Evolutionary conservation across 2,329 filamentous ascomycete species (phyloP).

Genomic region (Penicillium sp.): DNA sequence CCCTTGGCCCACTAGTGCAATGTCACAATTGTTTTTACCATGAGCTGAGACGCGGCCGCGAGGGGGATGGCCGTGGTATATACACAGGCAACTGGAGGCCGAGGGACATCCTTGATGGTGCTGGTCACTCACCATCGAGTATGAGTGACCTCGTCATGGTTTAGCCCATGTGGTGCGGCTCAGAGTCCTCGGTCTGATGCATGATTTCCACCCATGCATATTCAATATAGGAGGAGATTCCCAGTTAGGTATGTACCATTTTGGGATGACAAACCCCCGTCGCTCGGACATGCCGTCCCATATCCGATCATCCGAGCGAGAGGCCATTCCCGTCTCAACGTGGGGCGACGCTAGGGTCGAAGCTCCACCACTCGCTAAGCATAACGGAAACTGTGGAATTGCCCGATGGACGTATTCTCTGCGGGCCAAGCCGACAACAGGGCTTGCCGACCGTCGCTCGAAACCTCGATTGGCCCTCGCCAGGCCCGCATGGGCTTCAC

Average conservation of each 20-base stretch:
- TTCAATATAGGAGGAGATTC: too few relatives aligned
- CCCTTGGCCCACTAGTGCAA: background rate
- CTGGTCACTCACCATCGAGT: too few relatives aligned
- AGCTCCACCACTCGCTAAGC: slow-evolving; percentile 20
- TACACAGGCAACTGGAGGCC: background rate
- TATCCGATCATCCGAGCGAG: slow-evolving; percentile 18
- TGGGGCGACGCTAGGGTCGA: slow-evolving; percentile 9
- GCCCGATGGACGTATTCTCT: slow-evolving; percentile 12
- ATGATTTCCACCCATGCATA: too few relatives aligned
- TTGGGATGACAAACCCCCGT: background rate
- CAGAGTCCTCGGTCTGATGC: too few relatives aligned
- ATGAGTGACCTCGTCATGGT: too few relatives aligned
- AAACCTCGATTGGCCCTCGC: background rate
- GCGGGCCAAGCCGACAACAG: slow-evolving; percentile 18
- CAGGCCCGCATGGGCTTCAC: too few relatives aligned
- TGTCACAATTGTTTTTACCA: too few relatives aligned
- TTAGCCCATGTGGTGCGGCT: too few relatives aligned
- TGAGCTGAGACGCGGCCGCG: background rate
- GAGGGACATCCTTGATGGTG: too few relatives aligned
- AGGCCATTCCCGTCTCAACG: slow-evolving; percentile 9
- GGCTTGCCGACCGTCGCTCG: slow-evolving; percentile 16
- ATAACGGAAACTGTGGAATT: slow-evolving; percentile 9
- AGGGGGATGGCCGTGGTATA: background rate
- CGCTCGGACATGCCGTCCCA: slow-evolving; percentile 1
- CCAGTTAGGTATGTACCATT: too few relatives aligned